A percentile compares a stretch with the other conserved stretches of the same genome.
These are phyloP conservation scores for Apiotrichum domesticum DNA, from an alignment of 1,284 basidiomycete species.

Conservation along the genomic window DNA sequence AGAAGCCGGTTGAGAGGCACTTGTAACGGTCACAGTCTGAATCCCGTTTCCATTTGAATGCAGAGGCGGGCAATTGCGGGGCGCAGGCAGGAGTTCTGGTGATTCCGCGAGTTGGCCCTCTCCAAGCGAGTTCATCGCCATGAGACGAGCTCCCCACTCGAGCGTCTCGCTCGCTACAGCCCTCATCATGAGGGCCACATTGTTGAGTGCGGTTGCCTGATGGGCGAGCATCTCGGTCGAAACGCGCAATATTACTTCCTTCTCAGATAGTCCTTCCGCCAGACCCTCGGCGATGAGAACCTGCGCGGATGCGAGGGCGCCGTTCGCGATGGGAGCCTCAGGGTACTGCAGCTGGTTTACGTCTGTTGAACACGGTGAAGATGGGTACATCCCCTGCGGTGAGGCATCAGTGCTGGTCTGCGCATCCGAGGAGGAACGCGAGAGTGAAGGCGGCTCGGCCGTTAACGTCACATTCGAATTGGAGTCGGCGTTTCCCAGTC, in stretches of 20 bases:
- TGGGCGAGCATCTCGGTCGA: constrained; percentile 31
- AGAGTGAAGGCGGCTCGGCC: constrained; percentile 1
- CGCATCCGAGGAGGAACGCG: constrained; percentile 11
- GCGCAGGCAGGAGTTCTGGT: too few relatives aligned
- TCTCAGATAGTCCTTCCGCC: not conserved
- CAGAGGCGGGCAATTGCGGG: too few relatives aligned
- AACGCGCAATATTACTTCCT: constrained; percentile 17
- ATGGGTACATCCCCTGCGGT: not conserved
- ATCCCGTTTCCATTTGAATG: too few relatives aligned
- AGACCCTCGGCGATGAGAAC: not conserved
- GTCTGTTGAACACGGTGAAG: constrained; percentile 8
- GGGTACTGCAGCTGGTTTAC: not conserved
- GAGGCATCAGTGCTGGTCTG: constrained; percentile 1
- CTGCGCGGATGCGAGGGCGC: too few relatives aligned
- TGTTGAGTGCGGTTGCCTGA: constrained; percentile 25
- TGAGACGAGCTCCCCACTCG: constrained; percentile 27
- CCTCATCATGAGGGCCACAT: constrained; percentile 22
- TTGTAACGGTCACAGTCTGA: too few relatives aligned
- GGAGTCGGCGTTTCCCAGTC: not conserved
- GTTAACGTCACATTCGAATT: not conserved
- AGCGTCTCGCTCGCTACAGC: constrained; percentile 27
- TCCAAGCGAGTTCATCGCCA: not conserved
- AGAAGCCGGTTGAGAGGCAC: too few relatives aligned
- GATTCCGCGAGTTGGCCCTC: too few relatives aligned
- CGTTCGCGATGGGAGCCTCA: too few relatives aligned